Percentiles rank a stretch among this genome's conserved stretches.
These are phyloP conservation scores for Serendipita indica DNA, from an alignment of 768 basidiomycete species.

Conservation along the genomic window DNA sequence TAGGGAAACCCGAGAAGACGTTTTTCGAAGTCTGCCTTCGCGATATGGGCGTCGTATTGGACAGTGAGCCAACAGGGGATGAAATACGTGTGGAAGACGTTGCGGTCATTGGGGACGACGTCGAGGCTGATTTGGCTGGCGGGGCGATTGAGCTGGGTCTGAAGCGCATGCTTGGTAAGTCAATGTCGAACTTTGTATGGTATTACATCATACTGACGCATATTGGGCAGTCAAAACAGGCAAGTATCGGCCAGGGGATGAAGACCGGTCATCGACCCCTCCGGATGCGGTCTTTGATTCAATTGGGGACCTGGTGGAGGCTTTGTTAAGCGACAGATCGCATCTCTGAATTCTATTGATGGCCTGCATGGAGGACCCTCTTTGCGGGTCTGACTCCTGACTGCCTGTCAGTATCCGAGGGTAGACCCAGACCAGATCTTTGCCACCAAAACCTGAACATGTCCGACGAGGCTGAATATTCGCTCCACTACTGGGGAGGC, in stretches of 20 bases:
- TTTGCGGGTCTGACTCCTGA: too few species aligned
- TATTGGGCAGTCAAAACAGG: constrained; percentile 41
- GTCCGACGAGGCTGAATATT: background rate
- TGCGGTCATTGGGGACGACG: constrained; percentile 54
- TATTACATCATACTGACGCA: constrained; percentile 9
- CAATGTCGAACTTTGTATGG: constrained; percentile 9
- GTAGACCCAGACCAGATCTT: too few species aligned
- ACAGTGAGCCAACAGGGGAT: constrained; percentile 12
- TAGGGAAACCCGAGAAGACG: constrained; percentile 46
- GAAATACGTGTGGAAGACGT: constrained; percentile 22
- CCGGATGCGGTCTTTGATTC: constrained; percentile 41
- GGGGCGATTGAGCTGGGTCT: constrained; percentile 47
- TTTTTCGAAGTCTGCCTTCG: constrained; percentile 47
- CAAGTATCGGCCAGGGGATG: constrained; percentile 51
- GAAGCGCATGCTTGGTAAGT: constrained; percentile 47
- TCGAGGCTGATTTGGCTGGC: constrained; percentile 45
- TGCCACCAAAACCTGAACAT: too few species aligned
- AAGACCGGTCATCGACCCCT: constrained; percentile 24
- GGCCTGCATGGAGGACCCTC: too few species aligned
- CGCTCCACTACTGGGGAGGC: background rate
- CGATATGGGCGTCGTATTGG: constrained; percentile 24
- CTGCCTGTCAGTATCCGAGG: too few species aligned
- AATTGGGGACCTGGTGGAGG: constrained; percentile 42
- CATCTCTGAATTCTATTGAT: background rate
- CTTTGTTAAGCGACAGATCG: constrained; percentile 20